These are phyloP conservation scores for Thyridium curvatum DNA, from an alignment of 2,329 filamentous ascomycete genomes.

Conservation along the genomic window DNA sequence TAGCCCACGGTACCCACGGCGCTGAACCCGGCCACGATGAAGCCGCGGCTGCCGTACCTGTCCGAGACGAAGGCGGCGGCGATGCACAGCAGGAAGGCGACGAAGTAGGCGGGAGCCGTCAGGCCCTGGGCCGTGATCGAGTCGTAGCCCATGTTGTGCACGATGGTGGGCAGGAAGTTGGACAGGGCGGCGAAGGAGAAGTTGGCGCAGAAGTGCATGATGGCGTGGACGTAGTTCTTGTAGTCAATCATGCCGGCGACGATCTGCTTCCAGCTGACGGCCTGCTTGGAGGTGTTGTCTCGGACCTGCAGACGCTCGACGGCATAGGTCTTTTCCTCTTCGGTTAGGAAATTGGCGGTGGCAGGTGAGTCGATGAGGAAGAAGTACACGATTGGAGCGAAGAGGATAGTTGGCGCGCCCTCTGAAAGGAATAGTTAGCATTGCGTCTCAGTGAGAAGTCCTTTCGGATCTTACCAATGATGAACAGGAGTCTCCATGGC, in stretches of 20 bases:
- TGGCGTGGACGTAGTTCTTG: constrained; percentile 25
- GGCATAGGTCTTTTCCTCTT: constrained; percentile 16
- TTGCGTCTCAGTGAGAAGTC: neutral
- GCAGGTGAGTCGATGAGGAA: constrained; percentile 21
- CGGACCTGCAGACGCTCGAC: constrained; percentile 3
- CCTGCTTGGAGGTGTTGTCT: constrained; percentile 15
- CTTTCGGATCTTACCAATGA: constrained; percentile 15
- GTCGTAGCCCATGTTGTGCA: constrained; percentile 65
- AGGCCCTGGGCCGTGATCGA: constrained; percentile 66
- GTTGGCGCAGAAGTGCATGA: constrained; percentile 82
- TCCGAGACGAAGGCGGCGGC: constrained; percentile 69
- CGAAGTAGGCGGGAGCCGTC: constrained; percentile 73
- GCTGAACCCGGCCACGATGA: constrained; percentile 63
- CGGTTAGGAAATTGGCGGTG: constrained; percentile 19
- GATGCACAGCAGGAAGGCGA: constrained; percentile 67
- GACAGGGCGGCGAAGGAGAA: constrained; percentile 84
- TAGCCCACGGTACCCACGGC: constrained; percentile 56
- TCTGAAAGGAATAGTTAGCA: constrained; percentile 10
- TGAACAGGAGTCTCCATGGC: constrained; percentile 63
- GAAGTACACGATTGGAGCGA: constrained; percentile 20
- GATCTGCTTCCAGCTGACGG: constrained; percentile 16
- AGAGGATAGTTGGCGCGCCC: constrained; percentile 19
- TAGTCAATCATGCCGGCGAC: constrained; percentile 25
- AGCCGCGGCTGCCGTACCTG: constrained; percentile 51
- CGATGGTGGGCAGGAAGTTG: constrained; percentile 78